Evolutionary conservation across 108 stramenopile species (phyloP).

Genomic region (Nitzschia putrida): DNA sequence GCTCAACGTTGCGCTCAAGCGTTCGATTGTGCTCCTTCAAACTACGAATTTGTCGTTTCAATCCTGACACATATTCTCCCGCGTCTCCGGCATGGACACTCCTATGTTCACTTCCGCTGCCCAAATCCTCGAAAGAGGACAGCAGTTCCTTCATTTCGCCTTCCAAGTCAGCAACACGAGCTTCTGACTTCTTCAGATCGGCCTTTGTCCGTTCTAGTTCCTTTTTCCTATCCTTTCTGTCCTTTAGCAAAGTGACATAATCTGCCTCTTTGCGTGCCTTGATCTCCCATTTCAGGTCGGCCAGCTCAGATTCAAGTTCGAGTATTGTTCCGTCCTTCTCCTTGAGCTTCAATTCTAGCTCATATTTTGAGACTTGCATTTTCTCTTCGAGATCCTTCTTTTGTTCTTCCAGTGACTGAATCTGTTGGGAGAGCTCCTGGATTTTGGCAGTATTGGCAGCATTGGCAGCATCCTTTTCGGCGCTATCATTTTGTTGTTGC

Average conservation of each 20-base stretch:
- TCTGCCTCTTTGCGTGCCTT: conserved; percentile 33
- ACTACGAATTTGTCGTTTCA: conserved; percentile 37
- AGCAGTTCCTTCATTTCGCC: conserved; percentile 5
- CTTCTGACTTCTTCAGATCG: conserved; percentile 23
- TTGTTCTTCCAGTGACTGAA: conserved; percentile 23
- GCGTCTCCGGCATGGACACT: conserved; percentile 10
- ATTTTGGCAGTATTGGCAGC: conserved; percentile 24
- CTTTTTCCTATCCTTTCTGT: conserved; percentile 29
- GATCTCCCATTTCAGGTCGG: conserved; percentile 27
- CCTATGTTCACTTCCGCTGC: conserved; percentile 35
- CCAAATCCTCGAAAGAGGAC: conserved; percentile 9
- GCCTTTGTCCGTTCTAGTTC: conserved; percentile 26
- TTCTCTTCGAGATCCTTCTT: conserved; percentile 34
- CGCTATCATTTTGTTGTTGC: conserved; percentile 4
- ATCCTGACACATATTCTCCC: conserved; percentile 22
- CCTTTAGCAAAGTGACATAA: conserved; percentile 26
- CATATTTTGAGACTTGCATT: conserved; percentile 11
- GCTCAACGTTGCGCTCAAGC: conserved; percentile 29
- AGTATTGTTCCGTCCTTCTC: conserved; percentile 29
- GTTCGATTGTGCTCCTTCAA: conserved; percentile 34
- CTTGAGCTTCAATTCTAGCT: conserved; percentile 25
- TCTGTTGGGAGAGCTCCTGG: conserved; percentile 21
- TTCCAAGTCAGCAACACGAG: conserved; percentile 19
- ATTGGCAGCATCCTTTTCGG: background rate
- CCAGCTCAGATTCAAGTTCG: conserved; percentile 25